A percentile compares a stretch with the other conserved stretches of the same genome.
Conservation (phyloP, 2,329 filamentous ascomycete species). For the Fusarium torulosum region DNA sequence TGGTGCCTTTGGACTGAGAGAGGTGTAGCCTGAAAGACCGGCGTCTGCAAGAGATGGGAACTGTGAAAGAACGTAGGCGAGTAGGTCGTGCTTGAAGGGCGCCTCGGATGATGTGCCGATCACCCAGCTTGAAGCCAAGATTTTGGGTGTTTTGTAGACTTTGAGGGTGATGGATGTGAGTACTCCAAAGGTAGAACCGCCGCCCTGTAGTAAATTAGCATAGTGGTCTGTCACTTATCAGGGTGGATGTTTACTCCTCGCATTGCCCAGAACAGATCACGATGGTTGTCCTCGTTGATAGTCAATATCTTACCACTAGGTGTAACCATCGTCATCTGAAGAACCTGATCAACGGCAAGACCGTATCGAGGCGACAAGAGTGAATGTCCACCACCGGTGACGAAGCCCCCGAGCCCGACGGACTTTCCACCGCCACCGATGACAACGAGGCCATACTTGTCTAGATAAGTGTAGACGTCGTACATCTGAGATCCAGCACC, state of each 20-base stretch:
- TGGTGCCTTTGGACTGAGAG: conserved; percentile 52
- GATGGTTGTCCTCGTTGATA: conserved; percentile 64
- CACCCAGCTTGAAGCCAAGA: conserved; percentile 44
- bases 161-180: conserved; percentile 69
- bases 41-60: conserved; percentile 62
- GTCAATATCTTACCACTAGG: conserved; percentile 63
- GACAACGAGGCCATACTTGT: conserved; percentile 60
- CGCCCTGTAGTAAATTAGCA: conserved; percentile 57
- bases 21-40: conserved; percentile 65
- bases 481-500: conserved; percentile 66
- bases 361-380: conserved; percentile 66
- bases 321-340: conserved; percentile 70
- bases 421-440: conserved; percentile 67
- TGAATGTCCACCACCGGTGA: conserved; percentile 72
- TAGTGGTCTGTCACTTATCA: rapidly evolving
- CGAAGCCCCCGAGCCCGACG: conserved; percentile 71
- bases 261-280: conserved; percentile 74
- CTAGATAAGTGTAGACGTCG: conserved; percentile 61
- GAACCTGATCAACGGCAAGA: conserved; percentile 71
- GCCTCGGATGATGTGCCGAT: conserved; percentile 45
- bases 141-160: conserved; percentile 60
- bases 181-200: conserved; percentile 71
- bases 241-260: conserved; percentile 60
- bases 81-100: conserved; percentile 59
- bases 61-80: conserved; percentile 60